Evolutionary conservation across 1,284 basidiomycete genomes (phyloP).

Genomic region (Naganishia sp.): DNA sequence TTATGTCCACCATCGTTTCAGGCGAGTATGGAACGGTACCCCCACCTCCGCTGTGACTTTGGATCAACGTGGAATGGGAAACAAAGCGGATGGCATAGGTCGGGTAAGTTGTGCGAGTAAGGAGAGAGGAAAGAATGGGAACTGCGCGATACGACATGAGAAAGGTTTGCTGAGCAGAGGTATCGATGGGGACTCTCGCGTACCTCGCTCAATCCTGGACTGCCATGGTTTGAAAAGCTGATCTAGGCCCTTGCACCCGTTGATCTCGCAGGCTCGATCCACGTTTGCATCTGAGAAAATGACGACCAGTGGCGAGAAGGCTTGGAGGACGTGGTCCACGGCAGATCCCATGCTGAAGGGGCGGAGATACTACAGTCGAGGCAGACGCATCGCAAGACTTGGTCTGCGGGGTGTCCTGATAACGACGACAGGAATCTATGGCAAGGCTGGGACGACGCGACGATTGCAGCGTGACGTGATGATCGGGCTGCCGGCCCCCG

Average conservation of each 20-base stretch:
- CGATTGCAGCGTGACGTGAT: too few relatives aligned
- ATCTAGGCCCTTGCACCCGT: conserved; percentile 51
- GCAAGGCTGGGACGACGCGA: not conserved
- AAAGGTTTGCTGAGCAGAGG: not conserved
- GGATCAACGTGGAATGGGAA: conserved; percentile 44
- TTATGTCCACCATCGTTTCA: conserved; percentile 51
- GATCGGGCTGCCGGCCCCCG: too few relatives aligned
- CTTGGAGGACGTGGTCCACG: conserved; percentile 43
- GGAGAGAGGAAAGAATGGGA: conserved; percentile 49
- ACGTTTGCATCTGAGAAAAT: conserved; percentile 53
- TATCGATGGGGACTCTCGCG: not conserved
- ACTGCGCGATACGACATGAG: conserved; percentile 46
- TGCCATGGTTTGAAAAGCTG: conserved; percentile 55
- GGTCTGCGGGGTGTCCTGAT: too few relatives aligned
- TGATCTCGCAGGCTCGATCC: conserved; percentile 47
- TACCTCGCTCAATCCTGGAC: conserved; percentile 50
- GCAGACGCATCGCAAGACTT: not conserved
- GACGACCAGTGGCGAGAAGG: conserved; percentile 52
- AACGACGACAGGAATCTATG: not conserved
- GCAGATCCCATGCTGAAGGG: not conserved
- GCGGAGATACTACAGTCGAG: not conserved
- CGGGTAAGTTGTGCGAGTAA: conserved; percentile 52
- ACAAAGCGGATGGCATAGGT: conserved; percentile 52
- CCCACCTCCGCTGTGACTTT: conserved; percentile 29
- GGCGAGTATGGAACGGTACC: conserved; percentile 38